phyloP scores from a whole-genome alignment of 179 eudicot species.

The Beta corolliflora region DNA sequence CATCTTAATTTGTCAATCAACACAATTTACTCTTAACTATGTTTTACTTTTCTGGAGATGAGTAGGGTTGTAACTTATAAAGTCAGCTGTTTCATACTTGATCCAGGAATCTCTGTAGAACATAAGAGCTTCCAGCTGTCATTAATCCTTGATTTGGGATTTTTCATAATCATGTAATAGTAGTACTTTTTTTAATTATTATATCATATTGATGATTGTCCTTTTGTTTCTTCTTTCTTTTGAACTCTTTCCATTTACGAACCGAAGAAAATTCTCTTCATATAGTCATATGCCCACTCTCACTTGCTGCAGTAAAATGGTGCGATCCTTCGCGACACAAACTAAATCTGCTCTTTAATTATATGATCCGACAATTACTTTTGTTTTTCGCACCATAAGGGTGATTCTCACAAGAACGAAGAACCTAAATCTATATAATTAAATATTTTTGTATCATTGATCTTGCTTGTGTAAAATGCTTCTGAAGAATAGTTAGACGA shows the following conservation, averaged over 20 bases:
- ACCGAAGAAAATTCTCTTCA: too few relatives aligned
- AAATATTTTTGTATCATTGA: too few relatives aligned
- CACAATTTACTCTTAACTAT: not conserved
- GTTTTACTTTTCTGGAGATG: not conserved
- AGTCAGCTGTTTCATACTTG: not conserved
- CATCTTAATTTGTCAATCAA: not conserved
- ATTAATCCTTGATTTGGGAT: not conserved
- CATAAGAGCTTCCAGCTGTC: constrained; percentile 16
- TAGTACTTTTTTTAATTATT: not conserved
- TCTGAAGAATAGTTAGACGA: not conserved
- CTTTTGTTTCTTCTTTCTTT: not conserved
- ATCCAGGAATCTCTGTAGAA: not conserved
- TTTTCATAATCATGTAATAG: not conserved
- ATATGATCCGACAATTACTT: too few relatives aligned
- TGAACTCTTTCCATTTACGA: too few relatives aligned
- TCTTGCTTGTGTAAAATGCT: not conserved
- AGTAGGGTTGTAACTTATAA: constrained; percentile 2
- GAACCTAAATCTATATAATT: too few relatives aligned
- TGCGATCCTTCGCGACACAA: too few relatives aligned
- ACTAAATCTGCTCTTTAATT: too few relatives aligned
- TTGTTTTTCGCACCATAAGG: too few relatives aligned
- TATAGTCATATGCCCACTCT: too few relatives aligned
- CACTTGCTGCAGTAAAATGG: too few relatives aligned
- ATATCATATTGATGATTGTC: too few relatives aligned
- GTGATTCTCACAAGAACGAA: too few relatives aligned